These are phyloP conservation scores for Colletotrichum costaricense DNA, from an alignment of 2,329 filamentous ascomycete genomes.

Conservation along the genomic window DNA sequence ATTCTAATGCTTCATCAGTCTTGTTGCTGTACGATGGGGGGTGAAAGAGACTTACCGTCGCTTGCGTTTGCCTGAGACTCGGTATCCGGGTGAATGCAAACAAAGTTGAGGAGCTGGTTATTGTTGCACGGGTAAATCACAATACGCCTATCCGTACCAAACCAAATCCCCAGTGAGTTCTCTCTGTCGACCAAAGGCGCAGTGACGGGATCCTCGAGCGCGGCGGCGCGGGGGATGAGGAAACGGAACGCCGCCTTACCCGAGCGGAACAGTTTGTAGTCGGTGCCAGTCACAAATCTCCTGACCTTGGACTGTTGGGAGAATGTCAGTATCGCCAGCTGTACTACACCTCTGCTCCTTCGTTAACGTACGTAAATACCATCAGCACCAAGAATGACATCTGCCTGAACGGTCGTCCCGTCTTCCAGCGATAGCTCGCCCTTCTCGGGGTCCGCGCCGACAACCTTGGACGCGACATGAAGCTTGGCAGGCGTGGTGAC, in stretches of 20 bases:
- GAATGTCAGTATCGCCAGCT: not conserved
- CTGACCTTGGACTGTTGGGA: constrained; percentile 39
- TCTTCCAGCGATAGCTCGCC: constrained; percentile 57
- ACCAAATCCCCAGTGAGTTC: constrained; percentile 52
- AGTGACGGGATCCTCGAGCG: constrained; percentile 47
- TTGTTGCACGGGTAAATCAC: constrained; percentile 60
- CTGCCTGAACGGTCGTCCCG: constrained; percentile 55
- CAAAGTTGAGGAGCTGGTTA: constrained; percentile 59
- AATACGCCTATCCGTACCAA: constrained; percentile 53
- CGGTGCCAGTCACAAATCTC: constrained; percentile 38
- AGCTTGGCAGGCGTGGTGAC: constrained; percentile 50
- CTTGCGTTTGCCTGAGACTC: constrained; percentile 47
- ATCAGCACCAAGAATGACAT: constrained; percentile 66
- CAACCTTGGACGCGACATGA: constrained; percentile 54
- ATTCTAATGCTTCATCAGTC: constrained; percentile 42
- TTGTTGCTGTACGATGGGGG: not conserved
- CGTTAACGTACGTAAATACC: constrained; percentile 57
- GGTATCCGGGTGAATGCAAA: constrained; percentile 61
- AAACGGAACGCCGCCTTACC: constrained; percentile 69
- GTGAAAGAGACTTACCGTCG: constrained; percentile 43
- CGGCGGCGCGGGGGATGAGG: constrained; percentile 51
- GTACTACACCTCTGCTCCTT: constrained; percentile 40
- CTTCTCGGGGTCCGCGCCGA: constrained; percentile 52
- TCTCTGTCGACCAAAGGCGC: constrained; percentile 43
- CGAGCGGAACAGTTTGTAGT: constrained; percentile 50